Base-by-base conservation (phyloP, 2,329 filamentous ascomycete genomes). In the Phoma sp. region DNA sequence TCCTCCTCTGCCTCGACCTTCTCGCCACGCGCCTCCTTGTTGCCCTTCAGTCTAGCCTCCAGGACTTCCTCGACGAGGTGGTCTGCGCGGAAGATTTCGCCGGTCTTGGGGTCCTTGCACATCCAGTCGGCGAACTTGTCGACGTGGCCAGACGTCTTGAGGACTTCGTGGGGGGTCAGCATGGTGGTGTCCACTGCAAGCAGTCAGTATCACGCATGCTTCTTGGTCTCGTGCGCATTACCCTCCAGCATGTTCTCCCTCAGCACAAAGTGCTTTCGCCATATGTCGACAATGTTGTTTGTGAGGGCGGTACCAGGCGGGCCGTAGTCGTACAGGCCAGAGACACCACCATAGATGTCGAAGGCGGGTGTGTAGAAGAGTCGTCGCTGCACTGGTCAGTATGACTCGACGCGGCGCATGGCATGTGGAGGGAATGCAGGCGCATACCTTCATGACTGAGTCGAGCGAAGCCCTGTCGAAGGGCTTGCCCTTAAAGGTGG, bases 61-160 rank as follows among this genome's bases (percentile, higher is more conserved):
- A 99, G 85, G 30, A 97, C 87, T 68, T 96, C 91, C 82, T 98
- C 93, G 64, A 99, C 93, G 68, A 98, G 86, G 80, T 99, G 95
- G 74, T 99, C 95, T 53, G 95, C 92, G 66, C 95, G 87, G 74
- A 99, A 87, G 72, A 97, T 96, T 77, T 99, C 95, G 74, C 95
- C 95, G 69, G 89, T 96, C 84, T 96, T 96, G 60, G 93, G 92
- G 77, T 99, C 95, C 78, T 96, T 96, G 87, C 91, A 96, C 93
- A 98, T 97, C 91, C 91, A 98, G 77, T 98, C 93, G 77, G 92
- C 90, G 72, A 98, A 98, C 78, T 96, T 96, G 77, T 97, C 93
- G 62, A 98, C 95, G 79, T 99, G 95, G 61, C 95, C 95, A 75
- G 77, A 79, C 3, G 93, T 96, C 84, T 98, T 96, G 72, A 99